Evolutionary conservation across 108 stramenopile genomes (phyloP), one percentile per base, ranked within the genome.

Genomic region (Craspedostauros australis): DNA sequence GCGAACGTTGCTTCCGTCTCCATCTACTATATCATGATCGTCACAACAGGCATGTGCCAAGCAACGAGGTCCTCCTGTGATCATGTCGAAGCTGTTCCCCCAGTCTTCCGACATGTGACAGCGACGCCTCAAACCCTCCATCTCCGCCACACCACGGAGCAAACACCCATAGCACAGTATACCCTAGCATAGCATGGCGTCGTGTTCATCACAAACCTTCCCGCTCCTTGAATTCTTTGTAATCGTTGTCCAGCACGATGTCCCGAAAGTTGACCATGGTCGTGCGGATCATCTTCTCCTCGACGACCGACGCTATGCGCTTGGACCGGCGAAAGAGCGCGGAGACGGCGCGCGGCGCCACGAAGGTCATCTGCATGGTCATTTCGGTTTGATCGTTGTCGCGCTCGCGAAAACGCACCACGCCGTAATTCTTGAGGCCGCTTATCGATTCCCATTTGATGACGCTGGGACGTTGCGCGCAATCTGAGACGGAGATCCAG

Each of bases 401-500:
- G 8, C 14, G 5, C 53, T 38, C n/a, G 24, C 36, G 22, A 68
- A 91, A 79, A 34, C 47, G 24, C 43, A 86, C 70, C 43, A 50
- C 32, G 39, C 88, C 76, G 54, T 36, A 64, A 47, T 91, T 91
- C 44, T 68, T 76, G 54, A 91, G 14, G 6, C 88, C 88, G 0
- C 76, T 68, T 14, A 66, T 84, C 26, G 73, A 75, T 23, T 75
- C 60, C 88, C 88, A 91, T 64, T 80, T 70, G 39, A 91, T 84
- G 2, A 58, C 41, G 33, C 64, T 37, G 4, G 84, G 84, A 1
- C 84, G 68, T 39, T 66, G 51, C 22, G 77, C 57, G 6, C 20
- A 7, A 7, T 78, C 70, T n/a, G 68, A 57, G 4, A 56, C 47
- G 1, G 88, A 65, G 0, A 54, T 80, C 88, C 83, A 91, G 22